These are phyloP conservation scores for Ceratobasidium sp. DNA, from an alignment of 1,284 basidiomycete genomes.

Conservation along the genomic window DNA sequence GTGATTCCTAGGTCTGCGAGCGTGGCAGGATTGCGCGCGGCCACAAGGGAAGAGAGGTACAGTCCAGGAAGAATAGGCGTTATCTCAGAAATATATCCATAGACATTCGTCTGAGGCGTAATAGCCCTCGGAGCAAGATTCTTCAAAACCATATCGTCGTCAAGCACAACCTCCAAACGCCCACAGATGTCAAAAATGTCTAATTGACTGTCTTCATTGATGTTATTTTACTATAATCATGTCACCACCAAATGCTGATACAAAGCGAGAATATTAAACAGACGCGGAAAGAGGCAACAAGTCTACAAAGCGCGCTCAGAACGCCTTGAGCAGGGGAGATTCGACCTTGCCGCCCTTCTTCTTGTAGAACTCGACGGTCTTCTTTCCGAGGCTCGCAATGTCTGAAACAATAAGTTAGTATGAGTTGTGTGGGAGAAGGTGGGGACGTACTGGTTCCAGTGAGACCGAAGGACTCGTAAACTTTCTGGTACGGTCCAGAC, in stretches of 20 bases:
- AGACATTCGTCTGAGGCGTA: slow-evolving; percentile 23
- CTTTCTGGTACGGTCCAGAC: slow-evolving; percentile 88
- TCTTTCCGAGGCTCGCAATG: slow-evolving; percentile 83
- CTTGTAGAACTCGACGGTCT: slow-evolving; percentile 90
- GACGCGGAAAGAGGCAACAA: slow-evolving; percentile 5
- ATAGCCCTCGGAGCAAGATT: neutral
- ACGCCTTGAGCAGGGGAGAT: slow-evolving; percentile 81
- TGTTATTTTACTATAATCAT: slow-evolving; percentile 27
- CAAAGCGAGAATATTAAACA: neutral
- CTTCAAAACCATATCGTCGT: slow-evolving; percentile 12
- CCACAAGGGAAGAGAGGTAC: slow-evolving; percentile 25
- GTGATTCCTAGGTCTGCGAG: slow-evolving; percentile 6
- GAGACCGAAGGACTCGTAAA: slow-evolving; percentile 90
- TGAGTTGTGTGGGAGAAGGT: slow-evolving; percentile 40
- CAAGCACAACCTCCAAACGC: neutral
- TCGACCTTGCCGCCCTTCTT: slow-evolving; percentile 76
- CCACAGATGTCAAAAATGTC: neutral
- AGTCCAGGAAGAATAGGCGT: slow-evolving; percentile 18
- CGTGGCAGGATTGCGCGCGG: neutral
- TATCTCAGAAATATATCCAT: neutral
- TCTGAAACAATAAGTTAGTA: slow-evolving; percentile 57
- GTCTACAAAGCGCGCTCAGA: slow-evolving; percentile 11
- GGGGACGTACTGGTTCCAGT: slow-evolving; percentile 74
- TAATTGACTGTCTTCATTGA: slow-evolving; percentile 12
- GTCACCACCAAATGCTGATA: slow-evolving; percentile 16